A percentile compares a stretch with the other conserved stretches of the same genome.
phyloP scores from a whole-genome alignment of 495 filamentous ascomycete species.

The Podospora pseudocomata region DNA sequence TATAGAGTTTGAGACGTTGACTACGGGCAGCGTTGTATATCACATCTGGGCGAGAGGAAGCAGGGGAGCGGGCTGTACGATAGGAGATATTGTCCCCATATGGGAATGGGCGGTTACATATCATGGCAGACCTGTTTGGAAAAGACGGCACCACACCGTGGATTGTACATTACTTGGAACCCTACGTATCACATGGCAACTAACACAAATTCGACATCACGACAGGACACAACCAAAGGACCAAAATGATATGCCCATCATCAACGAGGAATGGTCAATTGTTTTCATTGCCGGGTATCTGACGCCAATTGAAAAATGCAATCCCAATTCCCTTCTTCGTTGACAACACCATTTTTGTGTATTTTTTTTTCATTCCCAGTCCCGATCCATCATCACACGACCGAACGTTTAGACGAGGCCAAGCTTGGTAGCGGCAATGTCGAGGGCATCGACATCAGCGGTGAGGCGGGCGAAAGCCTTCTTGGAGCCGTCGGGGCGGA shows the following conservation, averaged over 20 bases:
- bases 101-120: not conserved
- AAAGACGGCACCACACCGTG: no score
- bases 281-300: conserved; percentile 36
- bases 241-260: not conserved
- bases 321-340: conserved; percentile 26
- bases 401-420: conserved; percentile 75
- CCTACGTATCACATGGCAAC: not conserved
- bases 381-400: conserved; percentile 8
- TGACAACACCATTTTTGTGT: conserved; percentile 21
- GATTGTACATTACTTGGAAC: not conserved
- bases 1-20: not conserved
- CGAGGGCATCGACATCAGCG: conserved; percentile 93
- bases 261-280: conserved; percentile 31
- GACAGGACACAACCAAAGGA: not conserved
- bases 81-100: not conserved
- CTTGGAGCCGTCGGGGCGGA: conserved; percentile 95
- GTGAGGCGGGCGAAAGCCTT: conserved; percentile 97
- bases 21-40: no score
- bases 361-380: conserved; percentile 15
- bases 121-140: not conserved
- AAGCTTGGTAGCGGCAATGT: conserved; percentile 98
- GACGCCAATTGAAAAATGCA: conserved; percentile 38
- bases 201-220: not conserved
- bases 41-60: not conserved
- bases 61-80: not conserved